Conservation (phyloP, 129 eudicot species). For the Sambucus nigra region DNA sequence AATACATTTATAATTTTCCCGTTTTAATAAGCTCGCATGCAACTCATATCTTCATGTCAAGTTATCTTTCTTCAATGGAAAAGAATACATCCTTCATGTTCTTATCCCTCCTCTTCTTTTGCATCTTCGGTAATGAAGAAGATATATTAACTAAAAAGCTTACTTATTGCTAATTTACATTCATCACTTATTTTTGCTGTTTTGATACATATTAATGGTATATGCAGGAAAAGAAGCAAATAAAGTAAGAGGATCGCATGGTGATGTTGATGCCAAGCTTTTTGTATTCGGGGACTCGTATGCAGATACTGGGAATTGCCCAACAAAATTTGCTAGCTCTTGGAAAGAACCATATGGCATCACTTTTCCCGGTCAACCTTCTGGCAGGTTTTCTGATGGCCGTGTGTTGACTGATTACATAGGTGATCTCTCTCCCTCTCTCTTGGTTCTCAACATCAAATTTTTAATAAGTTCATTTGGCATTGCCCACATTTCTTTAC, state of each 20-base stretch:
- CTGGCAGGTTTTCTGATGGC: constrained; percentile 79
- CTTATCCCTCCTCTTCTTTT: constrained; percentile 17
- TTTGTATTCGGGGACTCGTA: constrained; percentile 80
- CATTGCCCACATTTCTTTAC: too few species aligned
- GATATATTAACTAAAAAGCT: background rate
- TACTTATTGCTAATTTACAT: too few species aligned
- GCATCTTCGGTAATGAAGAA: constrained; percentile 6
- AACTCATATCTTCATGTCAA: too few species aligned
- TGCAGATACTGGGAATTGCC: constrained; percentile 64
- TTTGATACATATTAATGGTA: background rate
- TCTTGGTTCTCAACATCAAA: background rate
- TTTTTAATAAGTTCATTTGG: too few species aligned
- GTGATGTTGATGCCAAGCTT: constrained; percentile 24
- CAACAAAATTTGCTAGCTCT: constrained; percentile 24
- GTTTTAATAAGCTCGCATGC: too few species aligned
- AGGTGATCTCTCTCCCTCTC: constrained; percentile 20
- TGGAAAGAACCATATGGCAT: constrained; percentile 66
- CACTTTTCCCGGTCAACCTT: constrained; percentile 59
- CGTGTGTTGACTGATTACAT: constrained; percentile 69
- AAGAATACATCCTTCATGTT: constrained; percentile 14
- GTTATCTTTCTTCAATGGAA: too few species aligned
- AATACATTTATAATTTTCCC: too few species aligned
- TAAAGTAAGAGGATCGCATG: background rate
- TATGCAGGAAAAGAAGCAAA: background rate
- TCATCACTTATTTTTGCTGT: background rate